These are phyloP conservation scores for Yarrowia sp. DNA, from an alignment of 805 yeast species.

Conservation along the genomic window DNA sequence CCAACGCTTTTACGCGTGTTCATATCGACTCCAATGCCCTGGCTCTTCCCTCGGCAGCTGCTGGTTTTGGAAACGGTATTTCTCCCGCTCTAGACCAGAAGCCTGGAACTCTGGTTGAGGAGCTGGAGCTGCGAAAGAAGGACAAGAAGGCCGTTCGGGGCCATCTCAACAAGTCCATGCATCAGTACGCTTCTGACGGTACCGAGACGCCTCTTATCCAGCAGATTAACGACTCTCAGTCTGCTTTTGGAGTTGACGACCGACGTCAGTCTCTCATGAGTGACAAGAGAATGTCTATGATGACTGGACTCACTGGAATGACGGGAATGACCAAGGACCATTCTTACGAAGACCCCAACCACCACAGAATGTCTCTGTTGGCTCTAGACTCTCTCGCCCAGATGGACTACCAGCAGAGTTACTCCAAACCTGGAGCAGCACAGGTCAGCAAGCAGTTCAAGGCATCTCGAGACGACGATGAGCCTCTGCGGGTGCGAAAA, in stretches of 20 bases:
- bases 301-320: not conserved
- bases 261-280: not conserved
- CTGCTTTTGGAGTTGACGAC: not conserved
- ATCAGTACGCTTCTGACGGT: slow-evolving; percentile 4
- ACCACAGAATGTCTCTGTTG: not conserved
- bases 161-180: slow-evolving; percentile 12
- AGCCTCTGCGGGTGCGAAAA: slow-evolving; percentile 6
- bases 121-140: slow-evolving; percentile 39
- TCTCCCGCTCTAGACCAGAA: slow-evolving; percentile 26
- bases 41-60: not conserved
- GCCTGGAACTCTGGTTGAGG: slow-evolving; percentile 40
- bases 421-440: slow-evolving; percentile 9
- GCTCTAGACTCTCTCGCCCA: slow-evolving; percentile 13
- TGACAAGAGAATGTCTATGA: not conserved
- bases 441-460: slow-evolving; percentile 14
- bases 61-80: slow-evolving; percentile 7
- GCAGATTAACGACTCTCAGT: not conserved
- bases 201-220: slow-evolving; percentile 12
- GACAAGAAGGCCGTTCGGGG: slow-evolving; percentile 30
- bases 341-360: not conserved
- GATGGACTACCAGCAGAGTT: slow-evolving; percentile 11
- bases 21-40: slow-evolving; percentile 5
- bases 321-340: slow-evolving; percentile 1
- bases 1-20: slow-evolving; percentile 1
- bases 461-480: slow-evolving; percentile 17